phyloP scores from a whole-genome alignment of 1,139 yeast species.

The Pneumocystis sp. region DNA sequence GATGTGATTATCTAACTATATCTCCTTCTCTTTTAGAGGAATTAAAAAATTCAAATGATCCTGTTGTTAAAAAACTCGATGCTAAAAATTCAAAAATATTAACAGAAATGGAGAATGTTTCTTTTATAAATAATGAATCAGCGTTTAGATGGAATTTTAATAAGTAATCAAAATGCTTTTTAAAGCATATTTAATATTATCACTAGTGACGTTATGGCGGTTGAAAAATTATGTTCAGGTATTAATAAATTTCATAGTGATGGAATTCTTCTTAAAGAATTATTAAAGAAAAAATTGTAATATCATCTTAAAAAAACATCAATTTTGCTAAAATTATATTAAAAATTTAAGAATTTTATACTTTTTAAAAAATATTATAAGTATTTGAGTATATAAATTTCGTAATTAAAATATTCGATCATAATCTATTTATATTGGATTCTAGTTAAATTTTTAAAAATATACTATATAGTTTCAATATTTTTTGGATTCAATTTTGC shows the following conservation, averaged over 20 bases:
- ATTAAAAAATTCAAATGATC: slow-evolving; percentile 59
- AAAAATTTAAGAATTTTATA: background rate
- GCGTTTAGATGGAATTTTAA: slow-evolving; percentile 80
- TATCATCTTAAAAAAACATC: background rate
- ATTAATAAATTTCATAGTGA: slow-evolving; percentile 95
- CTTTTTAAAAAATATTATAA: too few species aligned
- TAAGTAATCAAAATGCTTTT: slow-evolving; percentile 28
- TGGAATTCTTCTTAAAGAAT: slow-evolving; percentile 65
- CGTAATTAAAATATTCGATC: too few species aligned
- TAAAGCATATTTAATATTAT: background rate
- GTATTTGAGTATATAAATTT: too few species aligned
- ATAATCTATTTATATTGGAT: background rate
- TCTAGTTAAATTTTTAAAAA: too few species aligned
- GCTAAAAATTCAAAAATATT: slow-evolving; percentile 37
- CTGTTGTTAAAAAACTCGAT: slow-evolving; percentile 70
- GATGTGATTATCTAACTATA: slow-evolving; percentile 91
- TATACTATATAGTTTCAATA: too few species aligned
- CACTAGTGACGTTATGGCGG: slow-evolving; percentile 75
- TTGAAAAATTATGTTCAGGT: slow-evolving; percentile 96
- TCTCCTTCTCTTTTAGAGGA: slow-evolving; percentile 83
- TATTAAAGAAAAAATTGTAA: slow-evolving; percentile 55
- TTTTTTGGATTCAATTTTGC: too few species aligned
- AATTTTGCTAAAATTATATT: background rate
- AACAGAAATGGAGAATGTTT: slow-evolving; percentile 50
- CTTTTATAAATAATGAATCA: slow-evolving; percentile 74